phyloP scores from a whole-genome alignment of 225 moss, liverwort and hornwort species.

The Neckera pumila region DNA sequence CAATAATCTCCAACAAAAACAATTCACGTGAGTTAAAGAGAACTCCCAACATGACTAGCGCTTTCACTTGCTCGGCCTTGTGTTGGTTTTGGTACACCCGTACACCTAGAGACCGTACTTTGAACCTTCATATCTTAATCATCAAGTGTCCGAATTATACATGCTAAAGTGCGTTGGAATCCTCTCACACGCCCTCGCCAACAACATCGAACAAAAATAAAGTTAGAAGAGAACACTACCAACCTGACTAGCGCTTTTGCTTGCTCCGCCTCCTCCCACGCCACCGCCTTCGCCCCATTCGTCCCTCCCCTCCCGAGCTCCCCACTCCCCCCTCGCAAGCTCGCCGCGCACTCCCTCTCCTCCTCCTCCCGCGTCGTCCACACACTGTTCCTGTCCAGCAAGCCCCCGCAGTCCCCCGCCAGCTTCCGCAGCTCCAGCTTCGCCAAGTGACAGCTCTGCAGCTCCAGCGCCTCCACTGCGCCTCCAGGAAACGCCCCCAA shows the following conservation, averaged over 20 bases:
- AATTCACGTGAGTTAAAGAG: background rate
- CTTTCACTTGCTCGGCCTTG: background rate
- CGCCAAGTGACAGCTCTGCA: slow-evolving; percentile 40
- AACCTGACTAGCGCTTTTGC: slow-evolving; percentile 24
- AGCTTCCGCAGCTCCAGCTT: slow-evolving; percentile 43
- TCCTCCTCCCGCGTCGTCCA: slow-evolving; percentile 41
- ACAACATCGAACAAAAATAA: background rate
- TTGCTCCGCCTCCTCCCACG: slow-evolving; percentile 31
- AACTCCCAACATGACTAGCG: background rate
- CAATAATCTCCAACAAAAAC: background rate
- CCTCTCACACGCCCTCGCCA: background rate
- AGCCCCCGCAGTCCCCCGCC: slow-evolving; percentile 10
- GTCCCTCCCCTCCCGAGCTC: background rate
- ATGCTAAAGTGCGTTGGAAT: background rate
- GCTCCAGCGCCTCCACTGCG: slow-evolving; percentile 20
- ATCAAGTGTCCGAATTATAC: background rate
- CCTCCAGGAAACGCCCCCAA: slow-evolving; percentile 25
- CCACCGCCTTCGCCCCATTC: slow-evolving; percentile 2
- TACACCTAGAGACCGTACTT: background rate
- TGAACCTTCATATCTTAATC: background rate
- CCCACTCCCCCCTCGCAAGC: slow-evolving; percentile 10
- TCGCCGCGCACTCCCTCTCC: slow-evolving; percentile 22
- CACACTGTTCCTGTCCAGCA: slow-evolving; percentile 17
- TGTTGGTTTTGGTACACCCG: background rate
- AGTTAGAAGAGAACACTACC: background rate